Evolutionary conservation across 495 filamentous ascomycete genomes (phyloP), one percentile per base, ranked within the genome.

Genomic region (Xylaria venustula): DNA sequence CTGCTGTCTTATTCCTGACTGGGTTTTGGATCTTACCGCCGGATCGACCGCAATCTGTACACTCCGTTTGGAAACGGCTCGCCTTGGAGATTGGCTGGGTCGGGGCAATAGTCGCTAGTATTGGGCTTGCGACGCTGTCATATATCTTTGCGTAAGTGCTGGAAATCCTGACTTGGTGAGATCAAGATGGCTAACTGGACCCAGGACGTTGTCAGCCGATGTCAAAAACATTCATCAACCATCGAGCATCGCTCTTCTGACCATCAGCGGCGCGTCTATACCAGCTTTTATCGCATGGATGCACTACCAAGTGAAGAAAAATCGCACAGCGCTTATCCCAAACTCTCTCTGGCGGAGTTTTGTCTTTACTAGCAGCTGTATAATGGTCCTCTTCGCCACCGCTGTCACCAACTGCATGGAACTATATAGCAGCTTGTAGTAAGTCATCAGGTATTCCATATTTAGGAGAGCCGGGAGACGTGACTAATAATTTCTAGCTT

Each of bases 61-160:
- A 32, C 15, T 14, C 37, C 30, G 25, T 52, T 12, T 28, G 47
- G 25, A 44, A 36, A 34, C 64, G 64, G 53, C 59, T 78, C 4
- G 60, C 46, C 20, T 58, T 28, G 0, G 76, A 80, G 12, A 73
- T 85, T 55, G 82, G 84, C 58, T 85, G 81, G 82, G 58, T 82
- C 25, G 82, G 79, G 0, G 75, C 71, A 1, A 14, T 72, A 2
- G 44, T 81, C 0, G 68, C 76, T 0, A 81, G 74, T 50, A 66
- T 68, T n/a, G 77, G 64, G 19, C 60, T 85, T 17, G 78, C 69
- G 3, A 56, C 81, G 7, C 66, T 83, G 2, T 81, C 79, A 0
- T 83, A 83, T 58, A 74, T 83, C 14, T 72, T 85, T 30, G 48
- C 58, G 14, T 15, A 54, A 37, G 11, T 54, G 11, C 30, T 46